These are phyloP conservation scores for Tulasnella sp. DNA, from an alignment of 768 basidiomycete genomes.

Conservation along the genomic window DNA sequence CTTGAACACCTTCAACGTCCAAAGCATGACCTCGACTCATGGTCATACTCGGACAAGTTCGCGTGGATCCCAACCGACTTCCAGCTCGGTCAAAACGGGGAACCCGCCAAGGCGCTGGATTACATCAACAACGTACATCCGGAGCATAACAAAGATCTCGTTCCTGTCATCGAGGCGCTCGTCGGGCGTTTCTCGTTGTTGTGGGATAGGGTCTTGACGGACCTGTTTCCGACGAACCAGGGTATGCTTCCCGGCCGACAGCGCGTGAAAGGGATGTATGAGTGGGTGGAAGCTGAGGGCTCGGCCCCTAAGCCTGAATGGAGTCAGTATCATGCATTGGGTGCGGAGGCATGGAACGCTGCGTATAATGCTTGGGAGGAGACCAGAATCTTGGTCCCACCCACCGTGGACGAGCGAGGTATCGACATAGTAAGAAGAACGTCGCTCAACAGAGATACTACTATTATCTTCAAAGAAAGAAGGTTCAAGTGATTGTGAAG, in stretches of 20 bases:
- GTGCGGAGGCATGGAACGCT: not conserved
- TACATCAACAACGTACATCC: constrained; percentile 14
- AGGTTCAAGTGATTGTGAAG: constrained; percentile 26
- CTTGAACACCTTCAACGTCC: not conserved
- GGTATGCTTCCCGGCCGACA: not conserved
- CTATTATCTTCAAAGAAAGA: not conserved
- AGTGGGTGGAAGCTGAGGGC: not conserved
- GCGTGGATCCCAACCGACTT: constrained; percentile 11
- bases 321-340: not conserved
- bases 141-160: not conserved
- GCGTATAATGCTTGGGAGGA: not conserved
- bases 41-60: not conserved
- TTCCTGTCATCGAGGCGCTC: not conserved
- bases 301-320: not conserved
- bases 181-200: not conserved
- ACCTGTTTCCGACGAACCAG: not conserved
- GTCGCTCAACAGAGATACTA: not conserved
- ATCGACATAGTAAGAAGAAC: not conserved
- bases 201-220: constrained; percentile 4
- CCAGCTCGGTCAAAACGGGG: not conserved
- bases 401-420: not conserved
- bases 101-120: not conserved
- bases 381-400: not conserved
- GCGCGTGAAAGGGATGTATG: not conserved
- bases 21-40: not conserved